These are phyloP conservation scores for Ilyonectria sp. DNA, from an alignment of 2,329 filamentous ascomycete genomes.

Conservation along the genomic window DNA sequence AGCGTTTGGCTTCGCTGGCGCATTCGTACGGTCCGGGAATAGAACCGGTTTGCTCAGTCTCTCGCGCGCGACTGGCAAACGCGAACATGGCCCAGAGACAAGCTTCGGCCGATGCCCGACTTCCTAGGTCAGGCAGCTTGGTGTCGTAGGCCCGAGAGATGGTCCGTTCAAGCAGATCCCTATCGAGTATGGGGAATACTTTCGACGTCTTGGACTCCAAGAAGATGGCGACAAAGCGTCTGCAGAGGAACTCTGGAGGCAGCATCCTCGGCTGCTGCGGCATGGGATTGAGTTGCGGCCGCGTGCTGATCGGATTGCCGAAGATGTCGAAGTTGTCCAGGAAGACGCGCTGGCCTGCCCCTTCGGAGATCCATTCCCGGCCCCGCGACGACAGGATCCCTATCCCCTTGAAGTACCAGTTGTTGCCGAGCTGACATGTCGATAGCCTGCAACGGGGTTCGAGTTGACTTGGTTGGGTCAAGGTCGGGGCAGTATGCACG, in stretches of 20 bases:
- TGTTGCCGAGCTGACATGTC: slow-evolving; percentile 35
- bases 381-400: slow-evolving; percentile 35
- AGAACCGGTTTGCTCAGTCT: neutral
- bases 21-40: slow-evolving; percentile 2
- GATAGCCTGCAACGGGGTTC: slow-evolving; percentile 29
- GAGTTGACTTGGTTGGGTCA: neutral
- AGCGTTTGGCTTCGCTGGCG: slow-evolving; percentile 5
- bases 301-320: neutral
- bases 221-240: neutral
- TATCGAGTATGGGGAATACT: slow-evolving; percentile 6
- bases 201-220: slow-evolving; percentile 3
- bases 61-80: neutral
- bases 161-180: slow-evolving; percentile 2
- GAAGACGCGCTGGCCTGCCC: slow-evolving; percentile 38
- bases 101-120: neutral
- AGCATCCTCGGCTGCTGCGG: slow-evolving; percentile 3
- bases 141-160: neutral
- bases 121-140: neutral
- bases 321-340: slow-evolving; percentile 39
- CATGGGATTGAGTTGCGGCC: neutral
- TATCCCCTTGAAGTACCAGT: slow-evolving; percentile 41
- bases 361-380: slow-evolving; percentile 38
- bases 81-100: slow-evolving; percentile 9
- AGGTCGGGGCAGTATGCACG: neutral
- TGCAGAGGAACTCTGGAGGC: slow-evolving; percentile 4